Conservation (phyloP, 345 rosid genomes). For the Atalantia buxifolia region DNA sequence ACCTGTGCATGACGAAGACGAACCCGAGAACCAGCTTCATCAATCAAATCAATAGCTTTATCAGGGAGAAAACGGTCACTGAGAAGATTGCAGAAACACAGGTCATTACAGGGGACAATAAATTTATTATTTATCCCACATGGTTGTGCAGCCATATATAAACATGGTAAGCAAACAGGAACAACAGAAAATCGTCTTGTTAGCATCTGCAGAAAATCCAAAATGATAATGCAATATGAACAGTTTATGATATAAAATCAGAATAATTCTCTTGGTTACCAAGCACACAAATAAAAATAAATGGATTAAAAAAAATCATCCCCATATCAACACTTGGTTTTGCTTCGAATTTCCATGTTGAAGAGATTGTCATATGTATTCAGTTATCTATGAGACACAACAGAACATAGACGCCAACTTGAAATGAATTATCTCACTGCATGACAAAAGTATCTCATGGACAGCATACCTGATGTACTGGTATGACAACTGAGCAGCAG, state of each 20-base stretch:
- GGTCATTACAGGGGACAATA: neutral
- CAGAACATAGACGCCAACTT: neutral
- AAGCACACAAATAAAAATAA: neutral
- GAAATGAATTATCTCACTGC: neutral
- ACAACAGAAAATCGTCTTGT: neutral
- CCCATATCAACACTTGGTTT: neutral
- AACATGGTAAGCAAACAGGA: neutral
- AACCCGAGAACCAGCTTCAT: conserved; percentile 99
- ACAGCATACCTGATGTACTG: conserved; percentile 83
- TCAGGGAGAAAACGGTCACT: conserved; percentile 99
- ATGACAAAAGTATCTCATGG: neutral
- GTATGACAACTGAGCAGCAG: conserved; percentile 94
- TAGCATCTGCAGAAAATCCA: neutral
- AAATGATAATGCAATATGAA: neutral
- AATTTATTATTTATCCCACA: neutral
- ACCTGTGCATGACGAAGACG: conserved; percentile 96
- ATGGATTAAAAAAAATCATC: neutral
- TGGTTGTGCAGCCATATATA: neutral
- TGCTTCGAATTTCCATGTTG: neutral
- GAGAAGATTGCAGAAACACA: conserved; percentile 7
- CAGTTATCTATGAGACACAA: neutral
- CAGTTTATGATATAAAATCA: neutral
- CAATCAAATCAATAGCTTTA: conserved; percentile 97
- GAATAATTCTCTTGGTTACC: neutral
- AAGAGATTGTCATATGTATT: neutral